Evolutionary conservation across 2,329 filamentous ascomycete genomes (phyloP).

Genomic region (Fonsecaea multimorphosa): DNA sequence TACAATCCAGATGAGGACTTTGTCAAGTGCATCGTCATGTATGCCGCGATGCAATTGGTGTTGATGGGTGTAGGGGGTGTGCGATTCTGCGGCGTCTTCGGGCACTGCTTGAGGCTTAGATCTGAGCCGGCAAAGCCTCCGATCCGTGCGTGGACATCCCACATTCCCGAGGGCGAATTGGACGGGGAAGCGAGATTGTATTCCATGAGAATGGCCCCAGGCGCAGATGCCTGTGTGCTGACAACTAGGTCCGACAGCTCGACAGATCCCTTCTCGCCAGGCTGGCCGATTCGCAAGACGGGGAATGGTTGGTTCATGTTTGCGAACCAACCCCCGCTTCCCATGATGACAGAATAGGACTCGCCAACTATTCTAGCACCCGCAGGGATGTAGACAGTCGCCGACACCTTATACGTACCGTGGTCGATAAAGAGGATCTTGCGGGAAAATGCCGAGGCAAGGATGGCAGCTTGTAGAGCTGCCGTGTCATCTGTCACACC

Average conservation of each 20-base stretch:
- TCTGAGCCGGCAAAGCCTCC: conserved; percentile 77
- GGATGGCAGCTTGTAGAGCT: background rate
- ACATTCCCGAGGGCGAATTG: conserved; percentile 77
- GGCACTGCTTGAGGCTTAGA: conserved; percentile 60
- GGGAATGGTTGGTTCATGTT: conserved; percentile 53
- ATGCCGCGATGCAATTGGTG: conserved; percentile 70
- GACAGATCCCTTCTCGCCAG: conserved; percentile 57
- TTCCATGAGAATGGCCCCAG: conserved; percentile 73
- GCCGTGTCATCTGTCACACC: conserved; percentile 1
- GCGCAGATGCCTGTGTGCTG: conserved; percentile 56
- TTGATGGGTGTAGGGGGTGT: no score
- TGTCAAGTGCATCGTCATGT: conserved; percentile 65
- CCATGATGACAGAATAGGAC: background rate
- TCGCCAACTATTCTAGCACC: background rate
- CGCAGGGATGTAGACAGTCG: conserved; percentile 1
- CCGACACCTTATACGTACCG: background rate
- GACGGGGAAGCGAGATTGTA: conserved; percentile 77
- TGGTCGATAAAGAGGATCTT: conserved; percentile 2
- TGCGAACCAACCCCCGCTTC: conserved; percentile 45
- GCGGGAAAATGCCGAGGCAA: background rate
- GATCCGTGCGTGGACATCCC: conserved; percentile 92
- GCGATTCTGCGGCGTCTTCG: no score
- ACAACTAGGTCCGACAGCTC: conserved; percentile 62
- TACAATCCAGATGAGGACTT: conserved; percentile 66
- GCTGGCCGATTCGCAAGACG: conserved; percentile 59